Percentiles rank a stretch among this genome's conserved stretches.
phyloP scores from a whole-genome alignment of 1,284 basidiomycete genomes.

The Sporisorium graminicola region DNA sequence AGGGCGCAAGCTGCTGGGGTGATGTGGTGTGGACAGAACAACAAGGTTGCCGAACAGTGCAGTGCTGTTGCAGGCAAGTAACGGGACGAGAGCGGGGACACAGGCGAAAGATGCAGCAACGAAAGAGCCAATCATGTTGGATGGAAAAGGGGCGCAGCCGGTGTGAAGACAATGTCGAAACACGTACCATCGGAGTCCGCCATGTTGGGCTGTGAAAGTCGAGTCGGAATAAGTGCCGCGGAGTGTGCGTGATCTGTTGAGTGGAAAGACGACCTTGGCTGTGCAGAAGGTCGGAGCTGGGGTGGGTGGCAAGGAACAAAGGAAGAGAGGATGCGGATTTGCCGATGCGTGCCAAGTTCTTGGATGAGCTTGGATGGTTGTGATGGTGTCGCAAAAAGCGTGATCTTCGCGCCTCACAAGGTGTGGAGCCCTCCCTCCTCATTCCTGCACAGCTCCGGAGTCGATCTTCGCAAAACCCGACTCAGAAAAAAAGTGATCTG shows the following conservation, averaged over 20 bases:
- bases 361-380: conserved; percentile 6
- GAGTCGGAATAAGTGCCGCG: conserved; percentile 13
- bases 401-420: neutral
- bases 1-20: neutral
- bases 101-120: conserved; percentile 4
- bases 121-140: conserved; percentile 8
- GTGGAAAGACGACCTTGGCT: conserved; percentile 1
- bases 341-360: neutral
- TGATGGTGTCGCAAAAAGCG: conserved; percentile 1
- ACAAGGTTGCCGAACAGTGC: neutral
- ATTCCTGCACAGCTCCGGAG: neutral
- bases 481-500: conserved; percentile 3
- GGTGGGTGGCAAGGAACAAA: neutral
- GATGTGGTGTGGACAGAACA: neutral
- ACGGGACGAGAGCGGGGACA: neutral
- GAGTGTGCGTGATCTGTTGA: conserved; percentile 8
- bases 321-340: neutral
- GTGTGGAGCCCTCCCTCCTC: neutral
- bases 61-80: neutral
- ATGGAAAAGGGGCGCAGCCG: conserved; percentile 10
- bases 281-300: neutral
- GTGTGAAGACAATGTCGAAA: conserved; percentile 25
- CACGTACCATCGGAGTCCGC: conserved; percentile 64
- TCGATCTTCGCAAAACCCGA: conserved; percentile 23
- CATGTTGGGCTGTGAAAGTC: conserved; percentile 40